Base-by-base conservation (phyloP, 176 grass and related monocot species). In the Pontederia paniculata region DNA sequence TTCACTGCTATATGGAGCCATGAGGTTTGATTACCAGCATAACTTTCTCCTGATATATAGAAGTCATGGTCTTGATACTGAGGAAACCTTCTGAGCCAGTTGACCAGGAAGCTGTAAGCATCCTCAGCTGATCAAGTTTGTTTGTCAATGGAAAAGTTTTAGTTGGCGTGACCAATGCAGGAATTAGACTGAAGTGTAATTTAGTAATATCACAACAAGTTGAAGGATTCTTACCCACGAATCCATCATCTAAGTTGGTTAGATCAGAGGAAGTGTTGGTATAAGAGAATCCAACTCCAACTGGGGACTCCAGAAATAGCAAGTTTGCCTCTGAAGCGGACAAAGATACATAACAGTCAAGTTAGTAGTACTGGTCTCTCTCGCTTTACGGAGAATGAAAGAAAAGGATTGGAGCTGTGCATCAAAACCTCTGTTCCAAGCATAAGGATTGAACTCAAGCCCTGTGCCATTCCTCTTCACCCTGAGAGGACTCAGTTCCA, bases 221-320 rank as follows among this genome's bases (percentile, higher is more conserved):
- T 18, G 50, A 10, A 44, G 14, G 21, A 43, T 14, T 2, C 13
- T 70, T 88, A 95, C 89, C 84, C 48, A 85, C 81, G 21, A 88
- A 88, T 23, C 60, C 52, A 52, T 85, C 89, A 15, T 88, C 70
- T 37, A 88, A 21, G 15, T 49, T 79, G 52, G 57, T 44, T 41
- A 88, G 76, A 48, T 88, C 84, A 61, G 77, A 88, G 42, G 84
- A 82, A 4, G 74, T 88, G 56, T 95, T 95, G 48, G 84, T 84
- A 65, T 94, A 95, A 42, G 84, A 95, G 68, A 88, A 95, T 57
- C 89, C 84, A 50, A 88, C 78, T 19, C 89, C 89, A 55, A 69
- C 62, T 37, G 84, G 89, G 12, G 81, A 95, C 56, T 88, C 89
- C 72, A 95, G 63, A 61, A 95, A 95, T 22, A 95, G 69, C 48